Conservation (phyloP, 805 yeast genomes). For the Saccharomycopsis sp. region DNA sequence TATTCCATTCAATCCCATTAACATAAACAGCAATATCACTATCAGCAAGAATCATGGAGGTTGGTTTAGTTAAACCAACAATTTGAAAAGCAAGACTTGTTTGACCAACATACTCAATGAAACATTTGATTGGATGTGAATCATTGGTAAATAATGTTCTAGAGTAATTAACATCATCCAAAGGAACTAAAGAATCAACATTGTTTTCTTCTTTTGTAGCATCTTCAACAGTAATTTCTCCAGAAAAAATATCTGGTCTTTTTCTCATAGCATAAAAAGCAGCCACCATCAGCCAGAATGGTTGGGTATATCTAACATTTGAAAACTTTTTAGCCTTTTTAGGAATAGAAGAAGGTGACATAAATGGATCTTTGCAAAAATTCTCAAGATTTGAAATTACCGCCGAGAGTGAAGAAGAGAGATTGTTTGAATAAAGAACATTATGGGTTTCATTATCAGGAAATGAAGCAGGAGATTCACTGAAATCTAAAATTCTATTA, state of each 20-base stretch:
- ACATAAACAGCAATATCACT: conserved; percentile 36
- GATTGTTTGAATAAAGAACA: conserved; percentile 7
- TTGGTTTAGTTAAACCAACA: conserved; percentile 24
- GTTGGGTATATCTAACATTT: conserved; percentile 27
- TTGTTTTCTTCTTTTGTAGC: conserved; percentile 7
- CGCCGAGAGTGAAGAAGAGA: conserved; percentile 26
- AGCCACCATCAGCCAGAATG: conserved; percentile 43
- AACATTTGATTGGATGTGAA: conserved; percentile 24
- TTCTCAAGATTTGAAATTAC: conserved; percentile 32
- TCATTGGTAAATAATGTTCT: conserved; percentile 21
- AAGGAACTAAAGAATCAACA: conserved; percentile 16
- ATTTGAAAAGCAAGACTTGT: conserved; percentile 43
- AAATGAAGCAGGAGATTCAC: conserved; percentile 9
- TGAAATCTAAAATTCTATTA: background rate
- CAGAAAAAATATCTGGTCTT: conserved; percentile 34
- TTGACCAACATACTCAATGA: conserved; percentile 41
- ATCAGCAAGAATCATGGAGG: conserved; percentile 14
- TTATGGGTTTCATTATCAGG: conserved; percentile 8
- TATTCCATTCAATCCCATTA: conserved; percentile 54
- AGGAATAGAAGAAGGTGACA: conserved; percentile 1
- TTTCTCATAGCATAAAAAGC: conserved; percentile 40
- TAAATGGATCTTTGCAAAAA: conserved; percentile 26
- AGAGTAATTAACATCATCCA: conserved; percentile 12
- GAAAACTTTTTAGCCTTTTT: conserved; percentile 20
- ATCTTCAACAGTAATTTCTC: conserved; percentile 23